Percentiles rank a stretch among this genome's conserved stretches.
phyloP scores from a whole-genome alignment of 2,329 filamentous ascomycete species.

The Penicillium occitanis region DNA sequence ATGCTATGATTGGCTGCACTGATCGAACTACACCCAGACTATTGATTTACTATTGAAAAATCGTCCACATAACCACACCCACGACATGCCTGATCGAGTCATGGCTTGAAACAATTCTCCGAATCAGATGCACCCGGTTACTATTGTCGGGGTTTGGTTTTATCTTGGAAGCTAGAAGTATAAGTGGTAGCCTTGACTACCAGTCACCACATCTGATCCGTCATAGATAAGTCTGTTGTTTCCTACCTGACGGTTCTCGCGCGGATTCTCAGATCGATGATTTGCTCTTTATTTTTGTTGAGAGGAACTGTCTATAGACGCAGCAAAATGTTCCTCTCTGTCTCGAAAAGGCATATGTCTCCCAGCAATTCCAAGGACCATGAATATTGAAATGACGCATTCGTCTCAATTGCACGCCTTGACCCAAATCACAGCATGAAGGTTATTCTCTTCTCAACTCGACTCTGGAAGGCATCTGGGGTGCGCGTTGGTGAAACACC shows the following conservation, averaged over 20 bases:
- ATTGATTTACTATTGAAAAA: slow-evolving; percentile 14
- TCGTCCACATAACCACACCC: not conserved
- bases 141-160: not conserved
- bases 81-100: slow-evolving; percentile 3
- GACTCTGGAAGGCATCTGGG: not conserved
- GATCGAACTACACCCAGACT: slow-evolving; percentile 1
- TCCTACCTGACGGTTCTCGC: not conserved
- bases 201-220: not conserved
- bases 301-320: not conserved
- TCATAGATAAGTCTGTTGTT: not conserved
- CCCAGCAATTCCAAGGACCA: not conserved
- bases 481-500: not conserved
- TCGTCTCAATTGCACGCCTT: not conserved
- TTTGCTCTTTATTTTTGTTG: not conserved
- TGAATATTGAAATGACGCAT: not conserved
- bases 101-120: not conserved
- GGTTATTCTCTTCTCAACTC: not conserved
- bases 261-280: not conserved
- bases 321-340: not conserved
- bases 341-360: not conserved
- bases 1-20: slow-evolving; percentile 4
- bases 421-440: not conserved
- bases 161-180: too few species aligned
- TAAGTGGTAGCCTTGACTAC: not conserved
- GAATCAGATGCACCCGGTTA: not conserved